Evolutionary conservation across 2,329 filamentous ascomycete species (phyloP), one percentile per base, ranked within the genome.

Genomic region (Colletotrichum sp.): DNA sequence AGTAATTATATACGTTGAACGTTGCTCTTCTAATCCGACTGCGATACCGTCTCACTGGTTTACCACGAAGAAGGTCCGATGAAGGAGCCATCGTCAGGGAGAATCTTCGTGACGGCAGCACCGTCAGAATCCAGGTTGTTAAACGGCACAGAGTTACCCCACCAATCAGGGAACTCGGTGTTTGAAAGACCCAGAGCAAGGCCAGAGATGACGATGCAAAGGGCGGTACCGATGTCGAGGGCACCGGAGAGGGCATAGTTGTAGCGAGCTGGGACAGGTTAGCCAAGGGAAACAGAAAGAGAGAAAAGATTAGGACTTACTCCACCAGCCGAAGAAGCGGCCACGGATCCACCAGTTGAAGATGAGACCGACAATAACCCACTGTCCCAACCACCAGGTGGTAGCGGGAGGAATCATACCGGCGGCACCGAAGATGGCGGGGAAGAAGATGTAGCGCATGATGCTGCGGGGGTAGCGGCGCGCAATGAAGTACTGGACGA

Each of bases 241-340:
- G 88, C 90, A 1, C 90, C 91, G 12, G 90, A 91, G 1, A 91
- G 84, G 69, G 91, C 86, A 74, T 92, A 92, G 82, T 92, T 93
- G 84, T 91, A 92, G 67, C 86, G 86, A 80, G 87, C 80, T 82
- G 67, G 12, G 1, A 7, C 0, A 6, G 9, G 58, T 77, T n/a
- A 72, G 70, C 15, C 15, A 27, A 6, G 22, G 2, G 10, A 13
- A 8, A 3, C 3, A 5, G 22, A 1, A 28, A 62, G 7, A 36
- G 3, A 10, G 6, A 16, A 36, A n/a, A 16, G 10, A 52, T 0
- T 13, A 3, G 0, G 15, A 79, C 79, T 79, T 79, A 80, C 80
- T 87, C 90, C 90, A 92, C 90, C 90, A 92, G 28, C 88, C 89
- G 22, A 86, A 84, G 82, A 83, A 90, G 67, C 85, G 84, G 71